These are phyloP conservation scores for Amaranthus palmeri DNA, from an alignment of 148 eudicot genomes.

Conservation along the genomic window DNA sequence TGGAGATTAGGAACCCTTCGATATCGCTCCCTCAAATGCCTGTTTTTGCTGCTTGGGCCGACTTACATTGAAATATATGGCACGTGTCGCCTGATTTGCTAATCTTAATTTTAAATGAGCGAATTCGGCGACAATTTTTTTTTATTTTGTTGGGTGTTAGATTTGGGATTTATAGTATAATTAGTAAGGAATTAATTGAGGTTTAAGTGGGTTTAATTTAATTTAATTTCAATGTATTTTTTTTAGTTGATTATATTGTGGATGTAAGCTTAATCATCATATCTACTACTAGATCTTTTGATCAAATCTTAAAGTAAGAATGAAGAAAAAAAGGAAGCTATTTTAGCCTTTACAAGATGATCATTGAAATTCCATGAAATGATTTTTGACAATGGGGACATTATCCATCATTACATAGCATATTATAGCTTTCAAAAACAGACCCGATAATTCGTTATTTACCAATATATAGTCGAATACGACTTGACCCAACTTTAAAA, in stretches of 20 bases:
- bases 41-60: constrained; percentile 80
- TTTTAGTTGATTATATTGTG: constrained; percentile 7
- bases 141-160: background rate
- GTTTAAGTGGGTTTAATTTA: background rate
- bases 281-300: constrained; percentile 9
- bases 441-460: too few species aligned
- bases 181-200: background rate
- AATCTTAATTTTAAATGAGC: too few species aligned
- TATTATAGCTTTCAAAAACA: constrained; percentile 4
- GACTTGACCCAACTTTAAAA: too few species aligned
- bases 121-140: background rate
- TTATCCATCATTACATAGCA: constrained; percentile 22
- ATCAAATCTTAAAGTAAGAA: constrained; percentile 21
- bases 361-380: constrained; percentile 31
- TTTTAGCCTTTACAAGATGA: constrained; percentile 20
- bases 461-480: too few species aligned
- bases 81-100: background rate
- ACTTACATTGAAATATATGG: constrained; percentile 25
- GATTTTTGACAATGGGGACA: constrained; percentile 22
- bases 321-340: constrained; percentile 8
- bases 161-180: background rate
- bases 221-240: background rate
- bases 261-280: constrained; percentile 15
- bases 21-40: constrained; percentile 51
- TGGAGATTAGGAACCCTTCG: constrained; percentile 44